phyloP scores from a whole-genome alignment of 2,329 filamentous ascomycete genomes.

The Chaetoscypha palmicola region DNA sequence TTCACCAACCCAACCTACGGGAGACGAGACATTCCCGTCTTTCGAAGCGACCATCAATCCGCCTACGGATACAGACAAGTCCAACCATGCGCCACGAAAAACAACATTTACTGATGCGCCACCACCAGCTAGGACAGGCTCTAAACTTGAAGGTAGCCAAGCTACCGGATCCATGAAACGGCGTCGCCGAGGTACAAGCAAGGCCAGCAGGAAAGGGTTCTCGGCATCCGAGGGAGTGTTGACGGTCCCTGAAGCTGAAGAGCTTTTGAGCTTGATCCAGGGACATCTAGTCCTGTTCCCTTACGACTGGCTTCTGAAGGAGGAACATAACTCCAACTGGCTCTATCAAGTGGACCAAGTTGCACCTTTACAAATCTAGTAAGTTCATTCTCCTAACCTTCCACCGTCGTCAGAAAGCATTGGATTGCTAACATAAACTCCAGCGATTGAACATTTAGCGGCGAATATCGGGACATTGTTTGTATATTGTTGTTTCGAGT shows the following conservation, averaged over 20 bases:
- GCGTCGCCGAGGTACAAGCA: constrained; percentile 61
- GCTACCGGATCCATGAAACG: constrained; percentile 47
- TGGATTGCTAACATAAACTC: constrained; percentile 9
- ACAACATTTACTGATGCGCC: constrained; percentile 46
- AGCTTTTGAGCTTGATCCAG: constrained; percentile 73
- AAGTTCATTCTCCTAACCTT: constrained; percentile 38
- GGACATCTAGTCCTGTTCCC: constrained; percentile 88
- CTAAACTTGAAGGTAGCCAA: constrained; percentile 3
- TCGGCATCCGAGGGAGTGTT: constrained; percentile 68
- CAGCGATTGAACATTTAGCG: constrained; percentile 20
- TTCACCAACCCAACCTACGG: constrained; percentile 38
- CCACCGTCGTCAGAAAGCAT: not conserved
- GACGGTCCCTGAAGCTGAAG: constrained; percentile 68
- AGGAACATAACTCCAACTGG: constrained; percentile 93
- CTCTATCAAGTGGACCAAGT: constrained; percentile 94
- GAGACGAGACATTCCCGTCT: constrained; percentile 41
- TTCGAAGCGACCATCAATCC: constrained; percentile 33
- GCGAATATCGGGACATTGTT: constrained; percentile 2
- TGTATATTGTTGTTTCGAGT: constrained; percentile 16
- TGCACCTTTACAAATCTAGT: constrained; percentile 96
- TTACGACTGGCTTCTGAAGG: constrained; percentile 88
- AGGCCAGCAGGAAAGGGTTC: constrained; percentile 55
- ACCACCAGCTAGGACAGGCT: constrained; percentile 14
- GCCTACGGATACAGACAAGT: constrained; percentile 18
- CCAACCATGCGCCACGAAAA: constrained; percentile 40